Evolutionary conservation across 495 filamentous ascomycete species (phyloP).

Genomic region (Neurospora terricola): DNA sequence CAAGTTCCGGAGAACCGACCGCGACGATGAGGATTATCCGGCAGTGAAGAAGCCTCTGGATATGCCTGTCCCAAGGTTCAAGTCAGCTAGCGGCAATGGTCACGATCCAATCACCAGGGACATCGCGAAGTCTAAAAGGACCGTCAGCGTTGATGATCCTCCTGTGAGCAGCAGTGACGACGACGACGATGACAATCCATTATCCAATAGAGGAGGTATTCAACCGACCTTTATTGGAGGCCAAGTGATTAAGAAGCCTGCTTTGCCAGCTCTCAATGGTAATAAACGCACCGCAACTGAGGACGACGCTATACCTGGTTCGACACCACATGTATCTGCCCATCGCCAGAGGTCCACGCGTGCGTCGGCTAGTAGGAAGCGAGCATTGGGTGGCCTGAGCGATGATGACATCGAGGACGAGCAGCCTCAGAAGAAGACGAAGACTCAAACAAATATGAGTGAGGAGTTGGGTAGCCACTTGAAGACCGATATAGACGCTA

Average conservation of each 20-base stretch:
- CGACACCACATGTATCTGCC: not conserved
- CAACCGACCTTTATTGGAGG: not conserved
- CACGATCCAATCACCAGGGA: not conserved
- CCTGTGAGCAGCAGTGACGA: constrained; percentile 7
- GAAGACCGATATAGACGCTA: not conserved
- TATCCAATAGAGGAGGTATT: not conserved
- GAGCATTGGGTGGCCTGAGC: not conserved
- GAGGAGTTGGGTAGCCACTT: not conserved
- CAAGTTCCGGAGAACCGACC: not conserved
- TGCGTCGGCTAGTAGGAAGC: not conserved
- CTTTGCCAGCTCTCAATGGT: not conserved
- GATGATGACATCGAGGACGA: not conserved
- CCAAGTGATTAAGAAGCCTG: not conserved
- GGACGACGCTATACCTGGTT: not conserved
- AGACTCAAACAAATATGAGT: not conserved
- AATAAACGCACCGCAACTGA: not conserved
- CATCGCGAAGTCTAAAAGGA: not conserved
- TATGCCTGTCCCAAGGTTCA: not conserved
- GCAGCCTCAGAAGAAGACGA: constrained; percentile 3
- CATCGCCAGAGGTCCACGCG: not conserved
- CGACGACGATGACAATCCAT: not conserved
- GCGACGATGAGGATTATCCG: not conserved
- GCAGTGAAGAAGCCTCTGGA: not conserved
- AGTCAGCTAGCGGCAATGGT: not conserved
- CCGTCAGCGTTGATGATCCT: constrained; percentile 4